These are phyloP conservation scores for Amaranthus cruentus DNA, from an alignment of 148 eudicot species.

Conservation along the genomic window DNA sequence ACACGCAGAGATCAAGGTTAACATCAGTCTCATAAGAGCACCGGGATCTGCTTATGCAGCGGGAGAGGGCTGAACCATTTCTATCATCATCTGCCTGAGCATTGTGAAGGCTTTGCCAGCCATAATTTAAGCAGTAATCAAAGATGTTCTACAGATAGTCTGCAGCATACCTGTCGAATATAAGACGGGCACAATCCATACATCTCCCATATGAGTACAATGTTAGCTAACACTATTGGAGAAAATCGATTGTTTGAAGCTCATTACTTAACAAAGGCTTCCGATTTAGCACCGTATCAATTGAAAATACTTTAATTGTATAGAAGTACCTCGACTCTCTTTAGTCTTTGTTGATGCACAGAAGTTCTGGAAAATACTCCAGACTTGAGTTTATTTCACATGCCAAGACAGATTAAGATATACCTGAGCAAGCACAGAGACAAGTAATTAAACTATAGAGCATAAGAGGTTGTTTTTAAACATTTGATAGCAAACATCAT, in stretches of 20 bases:
- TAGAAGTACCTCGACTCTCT: constrained; percentile 11
- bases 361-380: not conserved
- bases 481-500: not conserved
- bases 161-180: constrained; percentile 40
- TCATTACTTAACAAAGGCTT: constrained; percentile 29
- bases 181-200: constrained; percentile 28
- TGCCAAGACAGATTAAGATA: constrained; percentile 4
- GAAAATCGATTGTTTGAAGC: constrained; percentile 30
- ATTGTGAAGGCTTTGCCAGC: constrained; percentile 30
- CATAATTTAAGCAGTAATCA: constrained; percentile 34
- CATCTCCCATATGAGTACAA: constrained; percentile 30
- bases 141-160: constrained; percentile 41
- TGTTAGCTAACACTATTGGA: constrained; percentile 32
- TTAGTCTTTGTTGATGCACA: constrained; percentile 6
- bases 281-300: constrained; percentile 12
- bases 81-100: constrained; percentile 35
- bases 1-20: constrained; percentile 23
- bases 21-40: constrained; percentile 36
- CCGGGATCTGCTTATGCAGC: constrained; percentile 45
- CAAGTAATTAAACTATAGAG: not conserved
- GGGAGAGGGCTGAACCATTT: constrained; percentile 31
- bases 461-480: too few relatives aligned
- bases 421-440: constrained; percentile 14
- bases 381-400: constrained; percentile 3
- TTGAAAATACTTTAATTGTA: not conserved